phyloP scores from a whole-genome alignment of 805 yeast genomes.

The Ogataea methylovora region DNA sequence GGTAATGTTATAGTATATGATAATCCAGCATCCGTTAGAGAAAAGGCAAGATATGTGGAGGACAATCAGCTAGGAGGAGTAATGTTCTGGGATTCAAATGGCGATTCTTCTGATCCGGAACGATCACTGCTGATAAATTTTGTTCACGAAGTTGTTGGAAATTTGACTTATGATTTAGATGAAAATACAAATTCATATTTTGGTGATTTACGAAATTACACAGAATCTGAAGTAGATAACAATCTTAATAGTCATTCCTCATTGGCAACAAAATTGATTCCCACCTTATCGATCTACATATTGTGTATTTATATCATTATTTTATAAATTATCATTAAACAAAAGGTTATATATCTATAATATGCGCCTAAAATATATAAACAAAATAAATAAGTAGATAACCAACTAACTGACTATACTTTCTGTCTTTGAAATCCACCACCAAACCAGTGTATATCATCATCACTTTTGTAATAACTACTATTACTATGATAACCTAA shows the following conservation, averaged over 20 bases:
- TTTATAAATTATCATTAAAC: too few relatives aligned
- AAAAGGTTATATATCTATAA: too few relatives aligned
- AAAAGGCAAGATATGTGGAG: constrained; percentile 55
- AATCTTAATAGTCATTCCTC: too few relatives aligned
- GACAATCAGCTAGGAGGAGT: constrained; percentile 63
- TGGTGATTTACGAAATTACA: too few relatives aligned
- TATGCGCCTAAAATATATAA: too few relatives aligned
- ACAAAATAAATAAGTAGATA: too few relatives aligned
- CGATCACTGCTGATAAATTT: constrained; percentile 40
- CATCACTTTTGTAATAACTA: constrained; percentile 11
- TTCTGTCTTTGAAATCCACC: constrained; percentile 12
- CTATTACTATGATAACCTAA: constrained; percentile 3
- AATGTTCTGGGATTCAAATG: constrained; percentile 93
- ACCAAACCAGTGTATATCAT: constrained; percentile 18
- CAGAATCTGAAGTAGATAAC: too few relatives aligned
- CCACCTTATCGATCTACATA: too few relatives aligned
- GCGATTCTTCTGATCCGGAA: constrained; percentile 39
- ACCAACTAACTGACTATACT: constrained; percentile 6
- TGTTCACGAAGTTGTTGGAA: constrained; percentile 30
- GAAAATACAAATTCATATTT: not conserved
- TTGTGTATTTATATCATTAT: too few relatives aligned
- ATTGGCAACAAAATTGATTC: too few relatives aligned
- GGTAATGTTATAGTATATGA: constrained; percentile 58
- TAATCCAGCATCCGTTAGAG: constrained; percentile 39
- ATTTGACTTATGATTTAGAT: constrained; percentile 1